Percentiles rank a stretch among this genome's conserved stretches.
These are phyloP conservation scores for Talaromyces proteolyticus DNA, from an alignment of 495 filamentous ascomycete species.

Conservation along the genomic window DNA sequence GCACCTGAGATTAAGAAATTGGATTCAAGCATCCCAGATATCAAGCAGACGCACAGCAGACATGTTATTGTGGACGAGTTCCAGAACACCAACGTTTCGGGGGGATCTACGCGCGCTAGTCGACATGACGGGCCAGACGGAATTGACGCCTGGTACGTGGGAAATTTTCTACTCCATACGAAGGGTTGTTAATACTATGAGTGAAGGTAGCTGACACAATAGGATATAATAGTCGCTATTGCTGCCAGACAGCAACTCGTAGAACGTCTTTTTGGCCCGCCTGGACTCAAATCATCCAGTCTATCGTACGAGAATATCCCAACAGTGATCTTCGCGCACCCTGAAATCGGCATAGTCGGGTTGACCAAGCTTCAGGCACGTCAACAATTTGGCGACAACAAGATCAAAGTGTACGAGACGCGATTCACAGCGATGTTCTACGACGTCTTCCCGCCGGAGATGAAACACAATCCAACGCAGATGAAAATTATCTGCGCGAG, in stretches of 20 bases:
- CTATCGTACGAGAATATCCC: conserved; percentile 54
- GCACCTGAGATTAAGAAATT: conserved; percentile 56
- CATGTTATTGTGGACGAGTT: conserved; percentile 50
- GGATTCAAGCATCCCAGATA: conserved; percentile 44
- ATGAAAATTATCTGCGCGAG: conserved; percentile 56
- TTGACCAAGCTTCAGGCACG: conserved; percentile 52
- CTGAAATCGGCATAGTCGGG: conserved; percentile 52
- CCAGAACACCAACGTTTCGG: conserved; percentile 52
- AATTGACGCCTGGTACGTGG: conserved; percentile 48
- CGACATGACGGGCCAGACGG: conserved; percentile 54
- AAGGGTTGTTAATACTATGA: not conserved
- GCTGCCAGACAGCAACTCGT: conserved; percentile 52
- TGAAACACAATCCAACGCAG: conserved; percentile 50
- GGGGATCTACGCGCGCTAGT: conserved; percentile 52
- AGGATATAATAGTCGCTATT: conserved; percentile 51
- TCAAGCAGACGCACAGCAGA: conserved; percentile 39
- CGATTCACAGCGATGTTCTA: conserved; percentile 55
- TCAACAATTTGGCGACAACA: conserved; percentile 45
- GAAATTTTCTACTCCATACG: not conserved
- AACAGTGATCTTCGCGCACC: conserved; percentile 55
- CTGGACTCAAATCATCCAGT: conserved; percentile 41
- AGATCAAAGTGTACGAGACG: conserved; percentile 54
- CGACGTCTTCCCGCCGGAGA: conserved; percentile 43
- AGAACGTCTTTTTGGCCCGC: conserved; percentile 50
- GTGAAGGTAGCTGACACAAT: no score